These are phyloP conservation scores for Kodamaea plutei DNA, from an alignment of 1,139 yeast genomes.

Conservation along the genomic window DNA sequence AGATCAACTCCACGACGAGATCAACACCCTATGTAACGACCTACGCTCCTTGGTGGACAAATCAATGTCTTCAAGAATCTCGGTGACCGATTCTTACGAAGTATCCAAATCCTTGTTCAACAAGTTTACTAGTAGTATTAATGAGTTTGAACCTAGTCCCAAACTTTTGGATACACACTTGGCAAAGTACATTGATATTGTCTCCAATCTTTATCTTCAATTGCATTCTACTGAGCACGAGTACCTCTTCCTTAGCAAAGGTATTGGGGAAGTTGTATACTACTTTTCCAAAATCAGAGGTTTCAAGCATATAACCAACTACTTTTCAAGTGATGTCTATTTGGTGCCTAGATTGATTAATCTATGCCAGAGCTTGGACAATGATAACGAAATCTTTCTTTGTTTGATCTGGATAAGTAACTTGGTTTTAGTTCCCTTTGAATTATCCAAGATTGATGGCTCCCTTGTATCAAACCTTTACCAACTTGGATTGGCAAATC, in stretches of 20 bases:
- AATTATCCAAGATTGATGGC: conserved; percentile 39
- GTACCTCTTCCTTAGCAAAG: conserved; percentile 3
- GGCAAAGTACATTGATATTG: conserved; percentile 22
- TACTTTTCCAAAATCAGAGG: conserved; percentile 63
- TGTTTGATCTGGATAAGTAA: conserved; percentile 73
- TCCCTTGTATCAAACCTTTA: conserved; percentile 34
- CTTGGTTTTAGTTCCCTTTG: conserved; percentile 68
- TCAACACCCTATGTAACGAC: conserved; percentile 5
- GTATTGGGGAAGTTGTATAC: conserved; percentile 42
- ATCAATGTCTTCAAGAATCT: conserved; percentile 1
- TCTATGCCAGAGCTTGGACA: conserved; percentile 12
- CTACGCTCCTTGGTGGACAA: conserved; percentile 2
- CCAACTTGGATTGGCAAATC: conserved; percentile 24
- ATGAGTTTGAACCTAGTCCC: conserved; percentile 56
- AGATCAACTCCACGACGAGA: conserved; percentile 15
- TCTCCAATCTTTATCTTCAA: conserved; percentile 28
- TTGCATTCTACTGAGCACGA: conserved; percentile 1
- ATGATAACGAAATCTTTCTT: conserved; percentile 45
- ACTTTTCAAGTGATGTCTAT: conserved; percentile 58
- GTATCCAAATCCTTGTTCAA: conserved; percentile 7
- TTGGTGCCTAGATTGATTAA: conserved; percentile 37
- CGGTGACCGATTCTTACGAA: conserved; percentile 9
- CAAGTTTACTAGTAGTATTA: conserved; percentile 15
- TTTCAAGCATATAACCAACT: conserved; percentile 52
- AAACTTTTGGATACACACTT: conserved; percentile 45